phyloP scores from a whole-genome alignment of 345 rosid species.

The Gossypium thurberi region DNA sequence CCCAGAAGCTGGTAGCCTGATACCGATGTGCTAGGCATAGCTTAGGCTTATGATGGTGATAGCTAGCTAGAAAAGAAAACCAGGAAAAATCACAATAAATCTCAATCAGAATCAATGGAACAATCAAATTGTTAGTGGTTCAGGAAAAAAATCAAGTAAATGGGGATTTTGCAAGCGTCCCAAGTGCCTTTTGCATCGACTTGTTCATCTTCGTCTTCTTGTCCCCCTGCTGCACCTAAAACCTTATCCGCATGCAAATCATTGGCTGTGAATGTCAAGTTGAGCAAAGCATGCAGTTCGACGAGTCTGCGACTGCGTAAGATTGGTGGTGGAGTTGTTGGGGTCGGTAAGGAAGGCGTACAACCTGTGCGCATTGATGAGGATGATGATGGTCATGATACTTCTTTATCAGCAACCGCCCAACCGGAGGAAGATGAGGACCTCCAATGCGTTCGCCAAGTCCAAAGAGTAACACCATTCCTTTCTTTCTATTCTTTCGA shows the following conservation, averaged over 20 bases:
- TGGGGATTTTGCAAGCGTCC: slow-evolving; percentile 12
- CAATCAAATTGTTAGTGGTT: not conserved
- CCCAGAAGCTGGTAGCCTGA: not conserved
- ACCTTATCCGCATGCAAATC: slow-evolving; percentile 14
- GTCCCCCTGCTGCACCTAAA: not conserved
- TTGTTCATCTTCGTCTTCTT: slow-evolving; percentile 1
- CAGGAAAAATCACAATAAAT: not conserved
- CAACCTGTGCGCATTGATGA: not conserved
- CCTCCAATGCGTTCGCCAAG: slow-evolving; percentile 27
- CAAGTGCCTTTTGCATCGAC: slow-evolving; percentile 5
- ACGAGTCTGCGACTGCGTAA: not conserved
- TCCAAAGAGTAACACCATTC: slow-evolving; percentile 27
- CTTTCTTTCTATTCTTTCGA: not conserved
- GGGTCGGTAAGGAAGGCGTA: not conserved
- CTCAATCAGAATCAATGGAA: not conserved
- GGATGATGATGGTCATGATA: not conserved
- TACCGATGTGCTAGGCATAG: not conserved
- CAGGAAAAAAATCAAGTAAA: not conserved
- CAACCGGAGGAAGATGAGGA: slow-evolving; percentile 23
- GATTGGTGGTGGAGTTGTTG: not conserved
- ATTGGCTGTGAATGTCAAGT: not conserved
- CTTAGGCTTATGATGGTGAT: too few species aligned
- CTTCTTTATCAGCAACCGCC: not conserved
- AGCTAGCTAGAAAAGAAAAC: not conserved
- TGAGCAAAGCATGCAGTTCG: not conserved